Evolutionary conservation across 768 basidiomycete species (phyloP).

Genomic region (Cystofilobasidium macerans): DNA sequence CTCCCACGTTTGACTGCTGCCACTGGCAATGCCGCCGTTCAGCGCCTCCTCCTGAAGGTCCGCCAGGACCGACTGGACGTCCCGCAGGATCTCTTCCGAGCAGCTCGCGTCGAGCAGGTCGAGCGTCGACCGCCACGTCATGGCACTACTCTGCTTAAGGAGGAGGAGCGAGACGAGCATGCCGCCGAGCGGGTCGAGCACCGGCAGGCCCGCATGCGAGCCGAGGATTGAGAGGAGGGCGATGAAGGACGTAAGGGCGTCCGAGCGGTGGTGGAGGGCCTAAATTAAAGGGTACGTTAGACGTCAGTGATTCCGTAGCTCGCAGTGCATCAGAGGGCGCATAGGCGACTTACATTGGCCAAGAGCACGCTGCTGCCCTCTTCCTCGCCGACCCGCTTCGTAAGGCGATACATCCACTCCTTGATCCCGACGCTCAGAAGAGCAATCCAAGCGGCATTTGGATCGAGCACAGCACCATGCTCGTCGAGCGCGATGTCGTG

Average conservation of each 20-base stretch:
- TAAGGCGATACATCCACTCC: slow-evolving; percentile 85
- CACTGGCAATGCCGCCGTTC: not conserved
- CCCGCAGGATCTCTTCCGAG: not conserved
- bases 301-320: not conserved
- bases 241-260: slow-evolving; percentile 84
- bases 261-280: slow-evolving; percentile 61
- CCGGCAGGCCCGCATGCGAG: slow-evolving; percentile 68
- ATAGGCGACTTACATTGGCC: slow-evolving; percentile 54
- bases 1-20: no score
- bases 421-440: slow-evolving; percentile 65
- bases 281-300: not conserved
- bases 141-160: slow-evolving; percentile 29
- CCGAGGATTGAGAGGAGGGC: slow-evolving; percentile 87
- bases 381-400: slow-evolving; percentile 77
- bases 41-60: slow-evolving; percentile 4
- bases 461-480: slow-evolving; percentile 49
- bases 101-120: slow-evolving; percentile 22
- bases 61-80: not conserved
- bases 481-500: slow-evolving; percentile 45
- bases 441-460: slow-evolving; percentile 96
- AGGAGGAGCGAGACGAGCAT: slow-evolving; percentile 35
- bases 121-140: slow-evolving; percentile 12
- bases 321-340: not conserved
- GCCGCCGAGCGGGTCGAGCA: slow-evolving; percentile 92
- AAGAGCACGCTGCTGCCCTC: slow-evolving; percentile 81